A percentile compares a stretch with the other conserved stretches of the same genome.
Conservation (phyloP, 1,139 yeast genomes). For the Arxiozyma slooffiae region DNA sequence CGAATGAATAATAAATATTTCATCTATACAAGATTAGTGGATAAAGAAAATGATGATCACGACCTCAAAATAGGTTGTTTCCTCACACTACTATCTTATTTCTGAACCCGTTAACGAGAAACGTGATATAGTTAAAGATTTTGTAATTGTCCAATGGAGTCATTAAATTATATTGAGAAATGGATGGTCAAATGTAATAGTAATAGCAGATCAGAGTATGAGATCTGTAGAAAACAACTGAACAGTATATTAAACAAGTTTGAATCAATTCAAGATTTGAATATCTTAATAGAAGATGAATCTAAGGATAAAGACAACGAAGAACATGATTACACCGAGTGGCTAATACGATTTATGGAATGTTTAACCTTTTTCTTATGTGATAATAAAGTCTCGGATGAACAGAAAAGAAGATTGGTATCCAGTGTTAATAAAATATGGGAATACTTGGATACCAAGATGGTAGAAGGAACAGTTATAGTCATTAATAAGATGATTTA, state of each 20-base stretch:
- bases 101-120: background rate
- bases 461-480: background rate
- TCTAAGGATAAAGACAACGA: background rate
- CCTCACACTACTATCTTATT: background rate
- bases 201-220: background rate
- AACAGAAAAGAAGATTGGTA: background rate
- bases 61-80: background rate
- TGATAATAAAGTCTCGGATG: background rate
- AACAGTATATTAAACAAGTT: background rate
- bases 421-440: background rate
- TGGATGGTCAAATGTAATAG: background rate
- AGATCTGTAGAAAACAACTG: background rate
- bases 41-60: too few relatives aligned
- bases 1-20: too few relatives aligned
- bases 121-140: background rate
- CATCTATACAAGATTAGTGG: too few relatives aligned
- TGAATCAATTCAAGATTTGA: background rate
- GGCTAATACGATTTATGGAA: background rate
- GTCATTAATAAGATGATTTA: background rate
- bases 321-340: background rate
- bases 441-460: background rate
- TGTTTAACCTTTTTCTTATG: background rate
- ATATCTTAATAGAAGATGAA: background rate
- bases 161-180: background rate
- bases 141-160: background rate